Percentiles rank a stretch among this genome's conserved stretches.
Conservation (phyloP, 139 green algal genomes). For the Chlamydomonas incerta region DNA sequence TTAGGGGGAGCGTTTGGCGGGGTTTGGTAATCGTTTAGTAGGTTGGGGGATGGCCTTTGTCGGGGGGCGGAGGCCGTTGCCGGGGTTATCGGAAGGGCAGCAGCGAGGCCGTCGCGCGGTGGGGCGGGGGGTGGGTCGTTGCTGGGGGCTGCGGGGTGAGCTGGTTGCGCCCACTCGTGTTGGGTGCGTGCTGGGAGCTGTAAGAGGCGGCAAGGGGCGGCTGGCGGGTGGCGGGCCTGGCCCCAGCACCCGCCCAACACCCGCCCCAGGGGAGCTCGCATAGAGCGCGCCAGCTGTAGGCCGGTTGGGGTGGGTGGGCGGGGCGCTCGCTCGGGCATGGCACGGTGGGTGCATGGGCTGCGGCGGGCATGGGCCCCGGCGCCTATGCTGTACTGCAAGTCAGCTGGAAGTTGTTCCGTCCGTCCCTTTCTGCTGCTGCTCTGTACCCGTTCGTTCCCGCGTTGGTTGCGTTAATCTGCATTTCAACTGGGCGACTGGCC, state of each 20-base stretch:
- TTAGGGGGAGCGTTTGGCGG: neutral
- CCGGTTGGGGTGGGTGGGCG: neutral
- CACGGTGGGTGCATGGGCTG: conserved; percentile 1
- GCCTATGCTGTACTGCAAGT: too few species aligned
- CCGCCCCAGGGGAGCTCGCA: neutral
- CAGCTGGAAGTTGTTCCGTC: neutral
- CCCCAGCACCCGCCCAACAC: neutral
- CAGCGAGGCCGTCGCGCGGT: too few species aligned
- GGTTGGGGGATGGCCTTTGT: neutral
- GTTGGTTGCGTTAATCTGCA: neutral
- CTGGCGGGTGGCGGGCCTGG: neutral
- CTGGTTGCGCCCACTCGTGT: too few species aligned
- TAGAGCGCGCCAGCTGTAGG: neutral
- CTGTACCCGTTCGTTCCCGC: neutral
- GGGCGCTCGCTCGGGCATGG: neutral
- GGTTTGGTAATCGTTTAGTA: neutral
- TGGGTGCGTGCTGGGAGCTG: neutral
- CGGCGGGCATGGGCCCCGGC: neutral
- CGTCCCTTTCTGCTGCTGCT: neutral
- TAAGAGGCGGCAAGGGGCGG: too few species aligned
- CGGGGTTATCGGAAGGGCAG: neutral
- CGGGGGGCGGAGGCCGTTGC: neutral
- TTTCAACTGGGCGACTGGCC: neutral
- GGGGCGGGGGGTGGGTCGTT: too few species aligned
- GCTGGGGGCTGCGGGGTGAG: too few species aligned